Base-by-base conservation (phyloP, 768 basidiomycete species). In the Artomyces pyxidatus region DNA sequence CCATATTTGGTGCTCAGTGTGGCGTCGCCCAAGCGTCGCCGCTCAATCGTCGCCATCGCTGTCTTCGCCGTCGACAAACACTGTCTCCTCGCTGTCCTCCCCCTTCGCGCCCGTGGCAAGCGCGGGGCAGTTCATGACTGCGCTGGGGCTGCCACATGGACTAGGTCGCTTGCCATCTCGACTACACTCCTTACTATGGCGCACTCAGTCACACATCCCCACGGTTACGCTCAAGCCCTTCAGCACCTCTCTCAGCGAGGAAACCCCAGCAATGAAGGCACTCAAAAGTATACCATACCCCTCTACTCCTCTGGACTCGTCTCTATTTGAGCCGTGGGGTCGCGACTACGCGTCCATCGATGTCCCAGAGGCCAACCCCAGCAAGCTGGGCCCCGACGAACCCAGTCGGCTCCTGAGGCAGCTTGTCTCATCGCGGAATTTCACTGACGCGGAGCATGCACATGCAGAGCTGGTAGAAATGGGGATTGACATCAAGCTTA, bases 391-490 rank as follows among this genome's bases (percentile, higher is more conserved):
- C 23, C 29, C 40, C 9, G 23, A 28, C 11, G 38, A 48, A 32
- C 58, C 64, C 2, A 58, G 53, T 35, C 37, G 38, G 19, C 17
- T 63, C 4, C 60, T 68, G 2, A 47, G 50, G 4, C 46, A 49
- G 16, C 63, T 72, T 3, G 62, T 73, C 3, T 49, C 55, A 16
- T 37, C 57, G 6, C 60, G 57, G 16, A 56, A 65, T 6, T 67
- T 59, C 26, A 59, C 59, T 6, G 61, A 67, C 12, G 74, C 73
- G 1, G 58, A 64, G 1, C 55, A 57, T 0, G 61, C 78, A 6
- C 67, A 69, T 21, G 58, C 63, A 35, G 74, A 75, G 54, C 53
- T 80, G 52, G 45, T 63, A 10, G 58, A 65, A 5, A 59, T 68
- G 48, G 67, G 69, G 14, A 53, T 70, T 11, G 52, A 59, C 7